A percentile compares a stretch with the other conserved stretches of the same genome.
Evolutionary conservation across 2,329 filamentous ascomycete species (phyloP).

Genomic region (Phyllosticta capitalensis): DNA sequence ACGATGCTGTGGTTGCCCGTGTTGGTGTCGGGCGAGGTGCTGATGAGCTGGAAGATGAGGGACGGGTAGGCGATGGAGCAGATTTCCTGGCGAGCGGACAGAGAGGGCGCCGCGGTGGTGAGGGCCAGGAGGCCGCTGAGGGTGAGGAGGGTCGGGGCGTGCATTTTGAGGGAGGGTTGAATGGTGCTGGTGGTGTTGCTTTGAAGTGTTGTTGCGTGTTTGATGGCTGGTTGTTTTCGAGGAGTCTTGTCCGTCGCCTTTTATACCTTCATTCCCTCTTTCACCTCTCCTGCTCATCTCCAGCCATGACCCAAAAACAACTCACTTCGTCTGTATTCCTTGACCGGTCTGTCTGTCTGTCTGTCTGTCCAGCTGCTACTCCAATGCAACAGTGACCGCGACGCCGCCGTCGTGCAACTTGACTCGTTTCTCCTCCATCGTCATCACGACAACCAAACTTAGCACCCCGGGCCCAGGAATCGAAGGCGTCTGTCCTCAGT

Average conservation of each 20-base stretch:
- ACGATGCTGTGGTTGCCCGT: conserved; percentile 11
- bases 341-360: too few relatives aligned
- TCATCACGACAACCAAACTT: too few relatives aligned
- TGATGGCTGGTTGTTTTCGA: not conserved
- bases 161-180: conserved; percentile 11
- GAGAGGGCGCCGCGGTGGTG: conserved; percentile 12
- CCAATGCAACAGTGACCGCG: too few relatives aligned
- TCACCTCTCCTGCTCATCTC: not conserved
- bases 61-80: conserved; percentile 16
- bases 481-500: too few relatives aligned
- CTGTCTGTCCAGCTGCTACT: not conserved
- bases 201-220: not conserved
- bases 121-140: conserved; percentile 12
- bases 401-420: not conserved
- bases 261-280: not conserved
- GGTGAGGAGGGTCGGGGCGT: conserved; percentile 13
- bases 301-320: not conserved
- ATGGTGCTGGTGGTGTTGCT: not conserved
- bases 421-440: too few relatives aligned
- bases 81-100: conserved; percentile 13
- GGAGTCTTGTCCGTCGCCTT: not conserved
- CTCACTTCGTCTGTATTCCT: too few relatives aligned
- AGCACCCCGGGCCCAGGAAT: too few relatives aligned
- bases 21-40: conserved; percentile 16
- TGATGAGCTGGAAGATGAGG: conserved; percentile 16